Percentiles rank a stretch among this genome's conserved stretches.
Conservation (phyloP, 2,329 filamentous ascomycete species). For the Cladorrhinum sp. region DNA sequence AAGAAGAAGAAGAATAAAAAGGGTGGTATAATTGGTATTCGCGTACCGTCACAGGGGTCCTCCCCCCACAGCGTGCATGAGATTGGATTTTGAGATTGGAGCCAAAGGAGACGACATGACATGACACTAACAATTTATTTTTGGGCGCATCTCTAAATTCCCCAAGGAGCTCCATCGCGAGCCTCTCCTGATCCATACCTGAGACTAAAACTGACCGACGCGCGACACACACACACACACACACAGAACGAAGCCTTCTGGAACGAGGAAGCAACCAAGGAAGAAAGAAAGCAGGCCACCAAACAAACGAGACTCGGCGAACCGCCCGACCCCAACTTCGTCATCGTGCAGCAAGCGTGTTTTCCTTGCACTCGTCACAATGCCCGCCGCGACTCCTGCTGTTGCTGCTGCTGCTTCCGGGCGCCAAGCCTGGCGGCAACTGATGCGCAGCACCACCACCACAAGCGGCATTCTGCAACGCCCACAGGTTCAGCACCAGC, state of each 20-base stretch:
- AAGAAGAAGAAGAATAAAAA: background rate
- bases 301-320: background rate
- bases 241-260: background rate
- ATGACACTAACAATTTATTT: conserved; percentile 23
- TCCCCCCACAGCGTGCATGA: background rate
- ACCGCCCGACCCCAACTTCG: conserved; percentile 5
- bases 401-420: conserved; percentile 18
- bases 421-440: conserved; percentile 28
- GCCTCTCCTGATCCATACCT: background rate
- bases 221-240: background rate
- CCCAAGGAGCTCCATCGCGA: conserved; percentile 4
- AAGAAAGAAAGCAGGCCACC: background rate
- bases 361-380: conserved; percentile 10
- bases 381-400: conserved; percentile 10
- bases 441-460: conserved; percentile 21
- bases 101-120: conserved; percentile 14
- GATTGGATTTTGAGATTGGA: background rate
- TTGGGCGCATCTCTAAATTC: conserved; percentile 13
- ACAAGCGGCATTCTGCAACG: conserved; percentile 13
- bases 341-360: conserved; percentile 2
- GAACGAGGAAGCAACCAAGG: background rate
- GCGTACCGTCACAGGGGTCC: background rate
- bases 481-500: conserved; percentile 9
- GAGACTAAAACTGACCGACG: background rate
- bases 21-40: background rate